phyloP scores from a whole-genome alignment of 345 rosid genomes.

The Jatropha curcas region DNA sequence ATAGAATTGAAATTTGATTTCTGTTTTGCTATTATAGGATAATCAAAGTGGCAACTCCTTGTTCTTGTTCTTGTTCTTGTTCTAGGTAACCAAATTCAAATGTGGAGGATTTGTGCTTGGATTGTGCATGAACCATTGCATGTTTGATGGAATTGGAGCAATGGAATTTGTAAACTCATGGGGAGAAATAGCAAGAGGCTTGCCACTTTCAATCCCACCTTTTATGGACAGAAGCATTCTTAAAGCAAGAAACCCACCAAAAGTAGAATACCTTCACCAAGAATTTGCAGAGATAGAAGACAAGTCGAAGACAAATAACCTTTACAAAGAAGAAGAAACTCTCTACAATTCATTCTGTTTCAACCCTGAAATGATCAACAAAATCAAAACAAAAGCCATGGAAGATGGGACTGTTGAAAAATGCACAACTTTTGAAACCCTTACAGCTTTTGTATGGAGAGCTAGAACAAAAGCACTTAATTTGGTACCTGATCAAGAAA shows the following conservation, averaged over 20 bases:
- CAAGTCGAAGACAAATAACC: slow-evolving; percentile 31
- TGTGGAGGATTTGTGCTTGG: slow-evolving; percentile 42
- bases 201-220: slow-evolving; percentile 23
- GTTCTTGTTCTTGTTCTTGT: no score
- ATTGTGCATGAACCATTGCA: slow-evolving; percentile 28
- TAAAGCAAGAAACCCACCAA: slow-evolving; percentile 30
- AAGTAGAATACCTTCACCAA: slow-evolving; percentile 22
- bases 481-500: slow-evolving; percentile 57
- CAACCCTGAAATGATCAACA: slow-evolving; percentile 61
- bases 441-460: slow-evolving; percentile 86
- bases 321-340: slow-evolving; percentile 55
- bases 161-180: slow-evolving; percentile 41
- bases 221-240: slow-evolving; percentile 29
- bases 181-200: slow-evolving; percentile 35
- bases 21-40: no score
- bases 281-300: slow-evolving; percentile 35
- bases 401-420: slow-evolving; percentile 50
- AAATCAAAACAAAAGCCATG: slow-evolving; percentile 53
- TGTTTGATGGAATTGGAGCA: slow-evolving; percentile 35
- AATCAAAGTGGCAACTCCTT: neutral
- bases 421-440: slow-evolving; percentile 75
- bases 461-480: slow-evolving; percentile 73
- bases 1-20: no score
- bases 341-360: slow-evolving; percentile 72
- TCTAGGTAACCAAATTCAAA: slow-evolving; percentile 39